Evolutionary conservation across 2,329 filamentous ascomycete genomes (phyloP).

Genomic region (Ophiostoma sp.): DNA sequence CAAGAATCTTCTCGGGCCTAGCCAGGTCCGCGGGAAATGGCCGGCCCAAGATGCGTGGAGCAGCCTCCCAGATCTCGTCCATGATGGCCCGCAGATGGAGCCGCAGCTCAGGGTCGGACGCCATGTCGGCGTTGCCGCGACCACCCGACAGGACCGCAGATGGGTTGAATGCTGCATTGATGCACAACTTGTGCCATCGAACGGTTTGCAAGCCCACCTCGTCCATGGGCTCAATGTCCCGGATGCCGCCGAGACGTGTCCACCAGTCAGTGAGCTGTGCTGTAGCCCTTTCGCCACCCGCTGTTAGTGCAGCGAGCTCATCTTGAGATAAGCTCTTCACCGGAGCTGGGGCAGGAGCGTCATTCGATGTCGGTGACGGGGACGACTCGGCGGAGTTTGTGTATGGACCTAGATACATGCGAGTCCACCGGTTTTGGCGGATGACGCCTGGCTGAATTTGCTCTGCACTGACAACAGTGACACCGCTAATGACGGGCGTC

Average conservation of each 20-base stretch:
- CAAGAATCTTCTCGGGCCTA: conserved; percentile 56
- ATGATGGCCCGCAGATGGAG: conserved; percentile 61
- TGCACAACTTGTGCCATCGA: conserved; percentile 71
- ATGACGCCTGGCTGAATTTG: conserved; percentile 59
- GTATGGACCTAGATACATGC: conserved; percentile 65
- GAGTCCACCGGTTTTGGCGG: conserved; percentile 67
- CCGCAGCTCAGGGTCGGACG: conserved; percentile 55
- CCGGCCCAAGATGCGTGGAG: conserved; percentile 57
- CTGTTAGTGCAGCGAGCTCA: conserved; percentile 18
- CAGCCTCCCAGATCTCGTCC: conserved; percentile 62
- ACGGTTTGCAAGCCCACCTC: conserved; percentile 64
- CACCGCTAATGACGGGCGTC: conserved; percentile 59
- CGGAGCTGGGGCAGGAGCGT: not conserved
- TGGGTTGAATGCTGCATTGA: conserved; percentile 71
- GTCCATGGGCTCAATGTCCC: conserved; percentile 55
- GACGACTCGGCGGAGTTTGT: conserved; percentile 37
- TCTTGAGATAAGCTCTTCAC: not conserved
- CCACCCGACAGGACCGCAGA: conserved; percentile 63
- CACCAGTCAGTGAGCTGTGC: conserved; percentile 50
- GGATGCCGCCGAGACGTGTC: conserved; percentile 53
- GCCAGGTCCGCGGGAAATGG: conserved; percentile 57
- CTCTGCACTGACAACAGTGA: conserved; percentile 64
- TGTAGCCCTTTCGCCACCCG: conserved; percentile 40
- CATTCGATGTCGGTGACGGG: not conserved
- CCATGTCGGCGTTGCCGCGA: conserved; percentile 61